phyloP scores from a whole-genome alignment of 768 basidiomycete species.

The Kwoniella dendrophila region DNA sequence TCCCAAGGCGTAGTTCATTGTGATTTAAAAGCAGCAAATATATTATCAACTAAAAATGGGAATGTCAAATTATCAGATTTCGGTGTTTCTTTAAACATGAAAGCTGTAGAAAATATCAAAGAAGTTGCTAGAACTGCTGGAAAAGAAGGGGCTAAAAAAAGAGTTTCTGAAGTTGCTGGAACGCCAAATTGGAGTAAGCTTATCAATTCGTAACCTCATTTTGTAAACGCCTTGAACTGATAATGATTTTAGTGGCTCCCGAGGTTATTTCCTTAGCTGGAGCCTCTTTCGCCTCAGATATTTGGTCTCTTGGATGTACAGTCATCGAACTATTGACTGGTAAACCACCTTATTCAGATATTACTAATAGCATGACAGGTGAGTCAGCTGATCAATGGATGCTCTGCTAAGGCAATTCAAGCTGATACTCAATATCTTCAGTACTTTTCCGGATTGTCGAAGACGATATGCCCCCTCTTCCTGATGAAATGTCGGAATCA shows the following conservation, averaged over 20 bases:
- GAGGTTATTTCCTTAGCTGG: constrained; percentile 96
- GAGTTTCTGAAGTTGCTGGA: constrained; percentile 65
- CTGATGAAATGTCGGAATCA: constrained; percentile 73
- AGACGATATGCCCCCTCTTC: constrained; percentile 83
- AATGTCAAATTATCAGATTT: constrained; percentile 98
- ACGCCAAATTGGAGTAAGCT: constrained; percentile 90
- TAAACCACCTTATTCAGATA: constrained; percentile 85
- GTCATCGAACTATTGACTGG: constrained; percentile 92
- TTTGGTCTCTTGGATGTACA: constrained; percentile 80
- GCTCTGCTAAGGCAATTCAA: constrained; percentile 62
- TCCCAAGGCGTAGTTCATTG: constrained; percentile 77
- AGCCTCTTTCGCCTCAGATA: constrained; percentile 62
- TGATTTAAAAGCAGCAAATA: constrained; percentile 97
- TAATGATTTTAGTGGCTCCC: constrained; percentile 91
- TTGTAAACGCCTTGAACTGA: too few species aligned
- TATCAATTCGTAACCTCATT: not conserved
- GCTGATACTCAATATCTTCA: constrained; percentile 50
- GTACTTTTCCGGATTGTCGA: constrained; percentile 99
- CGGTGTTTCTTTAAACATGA: constrained; percentile 92
- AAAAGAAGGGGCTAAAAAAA: constrained; percentile 16
- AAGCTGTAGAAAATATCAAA: constrained; percentile 74
- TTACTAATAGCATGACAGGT: constrained; percentile 89
- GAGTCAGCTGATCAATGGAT: constrained; percentile 34
- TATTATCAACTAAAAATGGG: constrained; percentile 96
- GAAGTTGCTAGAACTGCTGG: constrained; percentile 60